Evolutionary conservation across 179 eudicot species (phyloP).

Genomic region (Carnegiea gigantea): DNA sequence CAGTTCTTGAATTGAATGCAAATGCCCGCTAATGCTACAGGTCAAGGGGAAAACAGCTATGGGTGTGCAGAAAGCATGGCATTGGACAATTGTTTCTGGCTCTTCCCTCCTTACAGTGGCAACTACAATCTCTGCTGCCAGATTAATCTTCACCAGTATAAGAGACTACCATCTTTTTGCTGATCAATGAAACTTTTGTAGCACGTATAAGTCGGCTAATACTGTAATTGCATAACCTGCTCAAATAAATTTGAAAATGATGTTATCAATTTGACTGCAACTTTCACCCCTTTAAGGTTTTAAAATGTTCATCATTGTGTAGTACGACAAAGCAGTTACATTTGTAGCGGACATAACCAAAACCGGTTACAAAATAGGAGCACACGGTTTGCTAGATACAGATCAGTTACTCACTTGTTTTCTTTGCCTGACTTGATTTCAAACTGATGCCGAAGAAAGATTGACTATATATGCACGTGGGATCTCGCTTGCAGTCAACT

Average conservation of each 20-base stretch:
- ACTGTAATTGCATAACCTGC: not conserved
- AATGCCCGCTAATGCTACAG: constrained; percentile 26
- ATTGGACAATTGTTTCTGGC: constrained; percentile 43
- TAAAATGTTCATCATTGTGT: no score
- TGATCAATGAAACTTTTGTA: constrained; percentile 20
- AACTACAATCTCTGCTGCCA: constrained; percentile 53
- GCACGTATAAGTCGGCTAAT: not conserved
- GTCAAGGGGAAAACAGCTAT: constrained; percentile 50
- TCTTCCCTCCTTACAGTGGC: constrained; percentile 44
- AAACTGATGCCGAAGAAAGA: no score
- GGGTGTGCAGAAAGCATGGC: constrained; percentile 47
- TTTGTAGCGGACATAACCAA: no score
- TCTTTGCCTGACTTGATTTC: no score
- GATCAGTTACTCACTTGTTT: no score
- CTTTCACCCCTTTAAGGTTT: no score
- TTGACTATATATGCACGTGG: no score
- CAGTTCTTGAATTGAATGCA: not conserved
- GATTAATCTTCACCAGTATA: constrained; percentile 33
- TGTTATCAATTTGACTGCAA: no score
- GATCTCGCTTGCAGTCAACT: no score
- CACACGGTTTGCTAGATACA: no score
- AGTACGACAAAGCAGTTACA: no score
- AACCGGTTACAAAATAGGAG: no score
- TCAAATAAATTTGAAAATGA: not conserved
- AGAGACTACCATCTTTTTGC: constrained; percentile 48